phyloP scores from a whole-genome alignment of 352 stramenopile species.

The Bremia lactucae region DNA sequence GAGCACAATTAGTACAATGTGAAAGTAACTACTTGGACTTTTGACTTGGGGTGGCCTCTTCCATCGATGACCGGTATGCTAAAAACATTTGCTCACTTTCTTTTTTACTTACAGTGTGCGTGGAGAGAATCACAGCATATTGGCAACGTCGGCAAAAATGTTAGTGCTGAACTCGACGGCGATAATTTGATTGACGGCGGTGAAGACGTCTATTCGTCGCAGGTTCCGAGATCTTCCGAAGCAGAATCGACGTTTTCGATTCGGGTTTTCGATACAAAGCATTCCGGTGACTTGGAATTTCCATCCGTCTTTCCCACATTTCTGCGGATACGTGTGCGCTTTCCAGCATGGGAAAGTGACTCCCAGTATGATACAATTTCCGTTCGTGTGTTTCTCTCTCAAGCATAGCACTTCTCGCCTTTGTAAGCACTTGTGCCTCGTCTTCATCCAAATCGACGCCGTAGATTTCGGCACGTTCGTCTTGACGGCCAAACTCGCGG shows the following conservation, averaged over 20 bases:
- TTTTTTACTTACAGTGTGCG: not conserved
- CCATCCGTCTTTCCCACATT: conserved; percentile 39
- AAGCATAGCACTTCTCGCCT: conserved; percentile 40
- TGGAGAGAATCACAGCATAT: not conserved
- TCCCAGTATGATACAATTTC: conserved; percentile 28
- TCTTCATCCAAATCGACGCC: conserved; percentile 36
- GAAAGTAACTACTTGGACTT: not conserved
- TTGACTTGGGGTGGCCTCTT: not conserved
- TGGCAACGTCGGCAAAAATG: no score
- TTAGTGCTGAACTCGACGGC: conserved; percentile 38
- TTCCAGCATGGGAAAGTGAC: conserved; percentile 32
- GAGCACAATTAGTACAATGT: not conserved
- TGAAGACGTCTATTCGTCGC: conserved; percentile 4
- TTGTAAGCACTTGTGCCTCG: conserved; percentile 41
- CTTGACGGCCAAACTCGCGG: conserved; percentile 22
- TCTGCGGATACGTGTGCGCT: conserved; percentile 12
- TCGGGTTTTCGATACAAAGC: not conserved
- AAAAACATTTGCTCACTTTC: not conserved
- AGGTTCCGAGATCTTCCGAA: conserved; percentile 4
- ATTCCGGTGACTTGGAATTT: conserved; percentile 43
- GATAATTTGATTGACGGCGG: conserved; percentile 10
- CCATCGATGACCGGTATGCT: not conserved
- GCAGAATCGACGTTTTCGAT: not conserved
- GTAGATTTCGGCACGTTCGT: conserved; percentile 8
- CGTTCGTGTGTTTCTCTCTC: conserved; percentile 37